Conservation (phyloP, 1,139 yeast genomes). For the Lizanozyma gosingica region DNA sequence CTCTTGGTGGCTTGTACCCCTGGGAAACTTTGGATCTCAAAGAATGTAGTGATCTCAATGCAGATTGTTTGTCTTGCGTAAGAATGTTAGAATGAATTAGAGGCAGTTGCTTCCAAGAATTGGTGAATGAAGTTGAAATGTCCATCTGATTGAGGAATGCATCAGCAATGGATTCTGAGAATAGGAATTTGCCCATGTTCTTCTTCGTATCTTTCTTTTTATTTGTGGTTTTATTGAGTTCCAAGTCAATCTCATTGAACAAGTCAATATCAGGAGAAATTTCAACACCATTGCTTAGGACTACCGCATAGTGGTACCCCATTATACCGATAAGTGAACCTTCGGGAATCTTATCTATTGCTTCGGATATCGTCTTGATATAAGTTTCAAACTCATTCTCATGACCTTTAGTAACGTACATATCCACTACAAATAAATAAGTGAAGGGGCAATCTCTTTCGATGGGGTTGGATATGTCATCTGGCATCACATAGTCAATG, state of each 20-base stretch:
- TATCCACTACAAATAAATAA: constrained; percentile 21
- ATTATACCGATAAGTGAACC: constrained; percentile 18
- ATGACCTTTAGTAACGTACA: constrained; percentile 11
- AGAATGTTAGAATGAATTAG: constrained; percentile 3
- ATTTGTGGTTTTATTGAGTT: not conserved
- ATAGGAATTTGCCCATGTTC: not conserved
- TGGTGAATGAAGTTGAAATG: not conserved
- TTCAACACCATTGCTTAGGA: constrained; percentile 12
- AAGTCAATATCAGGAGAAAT: constrained; percentile 2
- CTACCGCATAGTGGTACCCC: constrained; percentile 21
- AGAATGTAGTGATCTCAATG: not conserved
- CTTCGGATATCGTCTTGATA: constrained; percentile 10
- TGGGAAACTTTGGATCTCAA: constrained; percentile 18
- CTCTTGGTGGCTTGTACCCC: constrained; percentile 21
- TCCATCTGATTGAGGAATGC: constrained; percentile 2
- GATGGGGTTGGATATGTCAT: constrained; percentile 11
- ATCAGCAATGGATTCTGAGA: constrained; percentile 1
- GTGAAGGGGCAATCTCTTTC: constrained; percentile 8
- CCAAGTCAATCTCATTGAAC: constrained; percentile 2
- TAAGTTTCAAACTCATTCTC: constrained; percentile 19
- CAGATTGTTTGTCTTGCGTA: constrained; percentile 7
- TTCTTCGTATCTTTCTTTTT: constrained; percentile 1
- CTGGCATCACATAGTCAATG: constrained; percentile 21
- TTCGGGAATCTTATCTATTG: constrained; percentile 14
- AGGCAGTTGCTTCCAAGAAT: not conserved